phyloP scores from a whole-genome alignment of 2,329 filamentous ascomycete species.

The Didymella exigua region DNA sequence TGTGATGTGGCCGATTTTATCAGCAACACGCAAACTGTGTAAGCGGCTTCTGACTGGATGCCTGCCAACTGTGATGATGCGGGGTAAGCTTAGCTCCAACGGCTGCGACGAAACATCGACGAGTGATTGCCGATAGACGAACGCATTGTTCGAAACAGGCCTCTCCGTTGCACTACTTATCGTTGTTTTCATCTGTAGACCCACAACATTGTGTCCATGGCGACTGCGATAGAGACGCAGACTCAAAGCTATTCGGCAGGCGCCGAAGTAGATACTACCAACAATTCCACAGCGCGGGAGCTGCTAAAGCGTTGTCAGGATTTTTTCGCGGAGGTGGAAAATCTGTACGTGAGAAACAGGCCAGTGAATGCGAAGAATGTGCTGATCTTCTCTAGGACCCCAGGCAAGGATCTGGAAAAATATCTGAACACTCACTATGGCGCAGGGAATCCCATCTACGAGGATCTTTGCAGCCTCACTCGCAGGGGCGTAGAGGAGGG shows the following conservation, averaged over 20 bases:
- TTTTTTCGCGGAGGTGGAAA: conserved; percentile 39
- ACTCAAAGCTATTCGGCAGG: conserved; percentile 10
- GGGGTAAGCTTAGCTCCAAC: conserved; percentile 10
- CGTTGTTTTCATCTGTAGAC: neutral
- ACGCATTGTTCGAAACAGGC: neutral
- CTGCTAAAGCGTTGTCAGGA: conserved; percentile 32
- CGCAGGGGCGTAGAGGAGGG: conserved; percentile 46
- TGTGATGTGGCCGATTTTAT: neutral
- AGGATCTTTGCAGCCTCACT: conserved; percentile 43
- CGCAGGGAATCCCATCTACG: conserved; percentile 45
- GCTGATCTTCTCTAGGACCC: conserved; percentile 33
- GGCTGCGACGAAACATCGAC: neutral
- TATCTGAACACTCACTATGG: conserved; percentile 45
- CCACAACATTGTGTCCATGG: neutral
- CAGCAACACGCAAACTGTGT: neutral
- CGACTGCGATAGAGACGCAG: neutral
- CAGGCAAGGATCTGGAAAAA: conserved; percentile 44
- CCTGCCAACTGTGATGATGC: neutral
- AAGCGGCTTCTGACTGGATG: neutral
- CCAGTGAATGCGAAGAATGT: neutral
- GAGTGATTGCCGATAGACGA: neutral
- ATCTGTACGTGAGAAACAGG: conserved; percentile 28
- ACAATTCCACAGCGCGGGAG: conserved; percentile 29
- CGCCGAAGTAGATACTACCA: conserved; percentile 24
- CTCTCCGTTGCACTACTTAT: neutral